Base-by-base conservation (phyloP, 2,329 filamentous ascomycete species). In the Alternaria conjuncta region DNA sequence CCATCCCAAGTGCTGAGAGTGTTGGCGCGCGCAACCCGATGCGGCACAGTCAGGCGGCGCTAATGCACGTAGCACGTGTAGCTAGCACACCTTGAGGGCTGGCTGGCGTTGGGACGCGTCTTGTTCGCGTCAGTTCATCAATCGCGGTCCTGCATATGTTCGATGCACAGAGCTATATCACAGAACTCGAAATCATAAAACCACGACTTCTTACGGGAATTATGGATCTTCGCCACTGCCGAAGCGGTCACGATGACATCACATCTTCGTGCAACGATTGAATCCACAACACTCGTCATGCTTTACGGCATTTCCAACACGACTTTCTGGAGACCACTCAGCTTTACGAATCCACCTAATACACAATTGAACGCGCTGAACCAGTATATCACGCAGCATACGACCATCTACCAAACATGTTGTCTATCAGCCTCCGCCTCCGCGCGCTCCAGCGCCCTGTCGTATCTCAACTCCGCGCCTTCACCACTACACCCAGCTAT, bases 171-270 rank as follows among this genome's bases (percentile, higher is more conserved):
- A 41, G 9, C 6, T n/a, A 12, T 7, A 12, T 11, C 18, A 26
- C 25, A 26, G 25, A 26, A 26, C 25, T 26, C 25, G 8, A 26
- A 26, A 26, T 26, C 25, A 26, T 26, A 26, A 26, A 26, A 26
- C 25, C 28, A 13, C 49, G 6, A 41, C 49, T 41, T 20, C 32
- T 15, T 15, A 15, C 2, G 26, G n/a, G 4, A 30, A 18, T 26
- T 30, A 18, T 55, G 26, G 32, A 41, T 46, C 15, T 36, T 26
- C 18, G 50, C 41, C 57, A 41, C 25, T 18, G 23, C 11, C 11
- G 32, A 64, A 36, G 57, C 50, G 43, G 68, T 72, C 62, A 72
- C 57, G 15, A 70, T 72, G 8, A 56, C 55, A 26, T 36, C 36
- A 57, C 30, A 45, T 26, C 9, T 21, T 20, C 25, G 18, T 56